These are phyloP conservation scores for Ophiosphaerella korrae DNA, from an alignment of 2,329 filamentous ascomycete genomes.

Conservation along the genomic window DNA sequence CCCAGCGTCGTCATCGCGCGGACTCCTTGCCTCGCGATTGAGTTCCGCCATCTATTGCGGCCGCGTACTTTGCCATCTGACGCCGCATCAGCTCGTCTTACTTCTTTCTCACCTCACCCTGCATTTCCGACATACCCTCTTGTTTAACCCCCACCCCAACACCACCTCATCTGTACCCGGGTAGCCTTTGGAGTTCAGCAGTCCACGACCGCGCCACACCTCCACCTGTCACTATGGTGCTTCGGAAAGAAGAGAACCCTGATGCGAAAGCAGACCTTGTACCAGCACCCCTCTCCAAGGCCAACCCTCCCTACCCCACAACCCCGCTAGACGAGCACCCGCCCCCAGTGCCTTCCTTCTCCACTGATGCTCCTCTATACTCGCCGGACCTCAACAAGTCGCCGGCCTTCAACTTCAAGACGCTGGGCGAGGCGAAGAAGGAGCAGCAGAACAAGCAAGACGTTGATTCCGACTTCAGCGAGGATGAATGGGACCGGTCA, in stretches of 20 bases:
- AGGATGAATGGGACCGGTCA: slow-evolving; percentile 42
- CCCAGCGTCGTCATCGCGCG: slow-evolving; percentile 17
- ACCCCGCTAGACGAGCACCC: slow-evolving; percentile 45
- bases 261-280: slow-evolving; percentile 43
- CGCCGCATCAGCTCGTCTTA: neutral
- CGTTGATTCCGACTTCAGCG: slow-evolving; percentile 37
- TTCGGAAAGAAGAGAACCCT: slow-evolving; percentile 46
- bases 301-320: slow-evolving; percentile 53
- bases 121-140: neutral
- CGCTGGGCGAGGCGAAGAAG: slow-evolving; percentile 30
- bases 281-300: slow-evolving; percentile 47
- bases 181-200: no score
- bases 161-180: neutral
- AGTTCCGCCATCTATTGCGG: neutral
- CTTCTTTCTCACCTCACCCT: slow-evolving; percentile 1
- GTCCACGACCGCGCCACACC: neutral
- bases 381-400: slow-evolving; percentile 42
- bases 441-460: slow-evolving; percentile 25
- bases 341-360: slow-evolving; percentile 26
- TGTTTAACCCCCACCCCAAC: slow-evolving; percentile 4
- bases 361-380: slow-evolving; percentile 27
- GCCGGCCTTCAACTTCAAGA: slow-evolving; percentile 49
- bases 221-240: slow-evolving; percentile 47
- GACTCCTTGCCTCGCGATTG: neutral
- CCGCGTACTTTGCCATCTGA: neutral